These are phyloP conservation scores for Prunus armeniaca DNA, from an alignment of 306 rosid genomes.

Conservation along the genomic window DNA sequence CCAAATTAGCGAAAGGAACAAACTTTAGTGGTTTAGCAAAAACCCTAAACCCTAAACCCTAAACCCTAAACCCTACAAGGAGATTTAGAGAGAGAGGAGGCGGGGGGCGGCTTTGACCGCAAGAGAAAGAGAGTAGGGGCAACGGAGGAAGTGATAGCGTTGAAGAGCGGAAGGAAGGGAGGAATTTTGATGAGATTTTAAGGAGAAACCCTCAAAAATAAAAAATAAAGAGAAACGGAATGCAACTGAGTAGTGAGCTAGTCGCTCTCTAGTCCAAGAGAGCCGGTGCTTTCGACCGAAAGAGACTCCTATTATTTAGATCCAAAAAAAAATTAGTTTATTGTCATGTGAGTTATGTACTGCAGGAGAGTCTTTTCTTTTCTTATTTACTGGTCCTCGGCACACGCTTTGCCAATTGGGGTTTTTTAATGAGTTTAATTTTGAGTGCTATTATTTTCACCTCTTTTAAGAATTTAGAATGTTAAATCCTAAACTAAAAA, in stretches of 20 bases:
- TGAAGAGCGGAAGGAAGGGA: constrained; percentile 1
- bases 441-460: no score
- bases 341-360: no score
- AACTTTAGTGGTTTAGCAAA: background rate
- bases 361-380: no score
- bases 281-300: no score
- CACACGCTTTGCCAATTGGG: no score
- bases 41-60: constrained; percentile 55
- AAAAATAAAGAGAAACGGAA: background rate
- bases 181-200: background rate
- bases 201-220: no score
- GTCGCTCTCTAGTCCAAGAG: background rate
- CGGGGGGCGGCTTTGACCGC: no score
- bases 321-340: no score
- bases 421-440: no score
- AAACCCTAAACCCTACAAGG: constrained; percentile 34
- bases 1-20: background rate
- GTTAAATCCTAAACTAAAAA: no score
- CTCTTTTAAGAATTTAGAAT: no score
- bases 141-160: background rate
- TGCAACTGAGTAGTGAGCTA: background rate
- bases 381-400: no score
- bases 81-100: background rate
- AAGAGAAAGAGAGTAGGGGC: background rate
- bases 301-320: background rate